phyloP scores from a whole-genome alignment of 176 grass and related monocot genomes.

The Dendrocalamus sinicus region DNA sequence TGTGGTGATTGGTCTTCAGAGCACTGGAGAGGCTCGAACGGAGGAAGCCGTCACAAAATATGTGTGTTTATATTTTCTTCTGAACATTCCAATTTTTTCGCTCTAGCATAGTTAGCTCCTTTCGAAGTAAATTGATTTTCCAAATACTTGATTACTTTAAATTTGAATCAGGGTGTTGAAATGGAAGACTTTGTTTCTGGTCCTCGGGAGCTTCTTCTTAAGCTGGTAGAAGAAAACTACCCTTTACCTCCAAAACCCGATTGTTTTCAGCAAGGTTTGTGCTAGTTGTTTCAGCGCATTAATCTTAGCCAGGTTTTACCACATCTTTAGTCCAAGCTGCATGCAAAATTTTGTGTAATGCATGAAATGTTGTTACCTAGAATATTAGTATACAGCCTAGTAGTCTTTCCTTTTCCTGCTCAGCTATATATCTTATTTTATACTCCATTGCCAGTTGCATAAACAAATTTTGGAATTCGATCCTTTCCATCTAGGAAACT shows the following conservation, averaged over 20 bases:
- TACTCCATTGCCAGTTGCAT: neutral
- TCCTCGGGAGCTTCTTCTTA: constrained; percentile 94
- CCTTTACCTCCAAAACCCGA: constrained; percentile 84
- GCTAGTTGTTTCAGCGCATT: constrained; percentile 36
- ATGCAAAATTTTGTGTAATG: constrained; percentile 8
- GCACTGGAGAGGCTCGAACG: constrained; percentile 97
- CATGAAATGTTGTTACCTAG: constrained; percentile 15
- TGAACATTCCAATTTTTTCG: constrained; percentile 6
- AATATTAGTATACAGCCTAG: constrained; percentile 14
- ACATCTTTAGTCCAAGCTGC: constrained; percentile 20
- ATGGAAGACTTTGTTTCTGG: constrained; percentile 99
- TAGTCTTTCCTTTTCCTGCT: constrained; percentile 39
- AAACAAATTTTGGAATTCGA: constrained; percentile 13
- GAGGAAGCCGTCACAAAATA: constrained; percentile 98
- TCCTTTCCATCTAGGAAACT: constrained; percentile 13
- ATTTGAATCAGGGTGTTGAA: constrained; percentile 79
- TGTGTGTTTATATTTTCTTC: constrained; percentile 56
- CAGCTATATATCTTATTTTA: constrained; percentile 16
- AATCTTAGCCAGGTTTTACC: constrained; percentile 13
- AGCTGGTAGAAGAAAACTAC: constrained; percentile 95
- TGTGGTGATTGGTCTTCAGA: constrained; percentile 98
- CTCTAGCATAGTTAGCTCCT: constrained; percentile 5
- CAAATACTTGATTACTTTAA: constrained; percentile 36
- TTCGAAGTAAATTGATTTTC: constrained; percentile 5
- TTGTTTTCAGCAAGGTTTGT: constrained; percentile 68